Conservation (phyloP, 177 flowering plant genomes). For the Vitis hybrid region DNA sequence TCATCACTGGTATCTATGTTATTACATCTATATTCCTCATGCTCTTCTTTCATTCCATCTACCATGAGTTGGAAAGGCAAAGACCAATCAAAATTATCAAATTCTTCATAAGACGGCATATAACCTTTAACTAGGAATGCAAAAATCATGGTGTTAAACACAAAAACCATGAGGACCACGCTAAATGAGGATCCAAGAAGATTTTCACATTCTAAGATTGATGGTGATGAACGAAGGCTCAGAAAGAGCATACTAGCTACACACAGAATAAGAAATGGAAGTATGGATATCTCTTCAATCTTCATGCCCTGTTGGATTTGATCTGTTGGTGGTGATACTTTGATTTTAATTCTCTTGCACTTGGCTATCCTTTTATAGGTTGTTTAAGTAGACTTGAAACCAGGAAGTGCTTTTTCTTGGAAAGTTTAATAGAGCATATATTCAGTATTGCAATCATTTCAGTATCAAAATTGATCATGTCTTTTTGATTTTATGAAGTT, state of each 20-base stretch:
- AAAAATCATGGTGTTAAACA: constrained; percentile 19
- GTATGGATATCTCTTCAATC: neutral
- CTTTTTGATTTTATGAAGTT: neutral
- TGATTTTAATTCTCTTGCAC: neutral
- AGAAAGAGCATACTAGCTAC: neutral
- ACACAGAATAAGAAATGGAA: constrained; percentile 3
- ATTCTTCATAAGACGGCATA: constrained; percentile 1
- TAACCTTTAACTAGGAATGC: constrained; percentile 12
- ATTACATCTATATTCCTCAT: neutral
- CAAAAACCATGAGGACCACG: constrained; percentile 10
- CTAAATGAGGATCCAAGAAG: constrained; percentile 6
- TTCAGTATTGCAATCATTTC: too few species aligned
- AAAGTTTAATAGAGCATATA: too few species aligned
- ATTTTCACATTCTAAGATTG: neutral
- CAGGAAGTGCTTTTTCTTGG: too few species aligned
- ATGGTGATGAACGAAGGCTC: neutral
- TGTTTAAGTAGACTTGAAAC: too few species aligned
- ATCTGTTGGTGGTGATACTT: neutral
- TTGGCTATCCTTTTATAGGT: neutral
- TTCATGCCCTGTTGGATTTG: constrained; percentile 9
- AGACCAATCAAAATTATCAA: neutral
- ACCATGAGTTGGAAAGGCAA: neutral
- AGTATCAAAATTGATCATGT: too few species aligned
- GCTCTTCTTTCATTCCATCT: neutral
- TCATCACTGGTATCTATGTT: neutral